A percentile compares a stretch with the other conserved stretches of the same genome.
Evolutionary conservation across 2,329 filamentous ascomycete genomes (phyloP).

Genomic region (Calonectria hongkongensis): DNA sequence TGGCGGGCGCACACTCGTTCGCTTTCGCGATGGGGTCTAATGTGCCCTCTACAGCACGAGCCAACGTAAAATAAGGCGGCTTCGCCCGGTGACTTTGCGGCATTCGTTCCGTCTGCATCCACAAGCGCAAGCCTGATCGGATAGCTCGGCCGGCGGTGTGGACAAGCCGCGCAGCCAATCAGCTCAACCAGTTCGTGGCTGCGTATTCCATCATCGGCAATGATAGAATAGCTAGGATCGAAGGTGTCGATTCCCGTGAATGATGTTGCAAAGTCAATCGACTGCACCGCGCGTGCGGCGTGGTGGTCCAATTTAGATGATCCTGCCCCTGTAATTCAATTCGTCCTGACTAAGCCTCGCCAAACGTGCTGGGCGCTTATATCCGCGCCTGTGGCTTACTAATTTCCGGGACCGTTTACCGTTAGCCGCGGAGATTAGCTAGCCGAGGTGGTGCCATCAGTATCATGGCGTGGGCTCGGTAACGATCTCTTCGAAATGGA

Average conservation of each 20-base stretch:
- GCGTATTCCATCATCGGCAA: not conserved
- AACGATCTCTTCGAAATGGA: not conserved
- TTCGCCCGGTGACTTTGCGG: not conserved
- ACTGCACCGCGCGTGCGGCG: too few relatives aligned
- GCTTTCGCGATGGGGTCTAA: not conserved
- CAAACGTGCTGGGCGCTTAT: not conserved
- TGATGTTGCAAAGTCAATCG: too few relatives aligned
- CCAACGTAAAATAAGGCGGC: constrained; percentile 5
- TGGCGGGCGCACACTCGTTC: not conserved
- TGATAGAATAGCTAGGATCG: not conserved
- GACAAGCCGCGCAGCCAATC: not conserved
- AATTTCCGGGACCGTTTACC: not conserved
- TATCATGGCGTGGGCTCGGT: not conserved
- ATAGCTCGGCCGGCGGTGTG: not conserved
- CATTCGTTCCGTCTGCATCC: not conserved
- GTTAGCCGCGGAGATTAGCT: constrained; percentile 16
- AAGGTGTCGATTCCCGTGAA: too few relatives aligned
- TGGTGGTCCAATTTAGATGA: not conserved
- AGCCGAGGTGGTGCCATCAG: constrained; percentile 1
- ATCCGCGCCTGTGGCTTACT: constrained; percentile 1
- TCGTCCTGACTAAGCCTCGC: not conserved
- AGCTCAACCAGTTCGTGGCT: not conserved
- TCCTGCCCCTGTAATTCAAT: not conserved
- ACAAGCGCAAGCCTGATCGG: not conserved
- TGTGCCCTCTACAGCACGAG: not conserved